Evolutionary conservation across 441 rosid genomes (phyloP).

Genomic region (Melastoma candidum): DNA sequence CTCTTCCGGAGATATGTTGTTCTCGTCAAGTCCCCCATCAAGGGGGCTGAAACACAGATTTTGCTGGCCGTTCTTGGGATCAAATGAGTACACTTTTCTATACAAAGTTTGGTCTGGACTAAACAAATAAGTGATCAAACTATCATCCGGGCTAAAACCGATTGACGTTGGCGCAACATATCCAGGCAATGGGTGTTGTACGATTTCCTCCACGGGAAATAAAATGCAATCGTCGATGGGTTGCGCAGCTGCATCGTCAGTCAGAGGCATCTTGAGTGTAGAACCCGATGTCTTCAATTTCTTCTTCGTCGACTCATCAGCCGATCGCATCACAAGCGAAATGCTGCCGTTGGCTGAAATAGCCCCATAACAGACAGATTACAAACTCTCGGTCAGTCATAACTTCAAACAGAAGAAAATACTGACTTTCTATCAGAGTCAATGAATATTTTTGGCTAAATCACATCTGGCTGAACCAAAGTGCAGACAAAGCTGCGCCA

Average conservation of each 20-base stretch:
- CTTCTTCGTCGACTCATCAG: slow-evolving; percentile 28
- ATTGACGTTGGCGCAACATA: slow-evolving; percentile 64
- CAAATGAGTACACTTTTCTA: slow-evolving; percentile 57
- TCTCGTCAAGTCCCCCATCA: slow-evolving; percentile 88
- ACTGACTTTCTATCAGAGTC: too few species aligned
- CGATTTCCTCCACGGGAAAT: slow-evolving; percentile 72
- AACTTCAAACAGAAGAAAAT: neutral
- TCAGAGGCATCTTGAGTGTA: slow-evolving; percentile 45
- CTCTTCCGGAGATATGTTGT: slow-evolving; percentile 77
- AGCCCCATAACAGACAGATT: slow-evolving; percentile 15
- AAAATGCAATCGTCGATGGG: slow-evolving; percentile 28
- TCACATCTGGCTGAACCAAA: neutral
- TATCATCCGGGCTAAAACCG: slow-evolving; percentile 81
- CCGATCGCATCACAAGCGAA: slow-evolving; percentile 49
- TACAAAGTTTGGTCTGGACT: slow-evolving; percentile 68
- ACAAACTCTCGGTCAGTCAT: neutral
- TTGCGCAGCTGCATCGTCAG: slow-evolving; percentile 34
- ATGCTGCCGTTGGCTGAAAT: slow-evolving; percentile 15
- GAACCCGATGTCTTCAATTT: slow-evolving; percentile 44
- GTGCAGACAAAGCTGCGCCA: neutral
- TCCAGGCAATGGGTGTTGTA: slow-evolving; percentile 86
- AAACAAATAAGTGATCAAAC: slow-evolving; percentile 49
- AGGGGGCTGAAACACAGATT: slow-evolving; percentile 66
- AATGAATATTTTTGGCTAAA: neutral
- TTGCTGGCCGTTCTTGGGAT: slow-evolving; percentile 48